phyloP scores from a whole-genome alignment of 768 basidiomycete species.

The Lanmaoa rubissima region DNA sequence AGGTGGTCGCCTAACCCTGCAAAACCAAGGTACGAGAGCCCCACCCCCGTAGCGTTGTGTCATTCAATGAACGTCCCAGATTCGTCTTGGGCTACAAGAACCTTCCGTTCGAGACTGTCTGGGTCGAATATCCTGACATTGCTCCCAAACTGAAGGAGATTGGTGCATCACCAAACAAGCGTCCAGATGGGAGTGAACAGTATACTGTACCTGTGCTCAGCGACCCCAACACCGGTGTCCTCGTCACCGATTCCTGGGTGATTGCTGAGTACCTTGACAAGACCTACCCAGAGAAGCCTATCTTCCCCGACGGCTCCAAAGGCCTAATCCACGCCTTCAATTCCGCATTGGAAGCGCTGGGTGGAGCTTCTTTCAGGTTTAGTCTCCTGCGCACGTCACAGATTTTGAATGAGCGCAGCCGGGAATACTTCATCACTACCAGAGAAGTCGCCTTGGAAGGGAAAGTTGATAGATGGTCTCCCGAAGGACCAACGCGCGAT shows the following conservation, averaged over 20 bases:
- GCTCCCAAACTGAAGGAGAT: constrained; percentile 23
- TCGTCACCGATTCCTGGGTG: constrained; percentile 30
- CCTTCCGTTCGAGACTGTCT: constrained; percentile 33
- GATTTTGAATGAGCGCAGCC: constrained; percentile 35
- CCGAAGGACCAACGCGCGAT: constrained; percentile 33
- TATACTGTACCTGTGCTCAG: constrained; percentile 36
- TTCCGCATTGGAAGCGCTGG: background rate
- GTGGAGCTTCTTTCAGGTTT: constrained; percentile 4
- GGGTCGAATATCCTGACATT: constrained; percentile 37
- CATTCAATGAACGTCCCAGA: constrained; percentile 17
- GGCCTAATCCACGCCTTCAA: constrained; percentile 26
- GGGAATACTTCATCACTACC: constrained; percentile 38
- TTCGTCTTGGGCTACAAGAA: constrained; percentile 32
- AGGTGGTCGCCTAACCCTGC: constrained; percentile 39
- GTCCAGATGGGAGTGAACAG: constrained; percentile 14
- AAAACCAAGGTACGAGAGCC: constrained; percentile 33
- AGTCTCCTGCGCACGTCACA: constrained; percentile 23
- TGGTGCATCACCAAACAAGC: constrained; percentile 23
- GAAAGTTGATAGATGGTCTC: constrained; percentile 39
- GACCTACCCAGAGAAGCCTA: constrained; percentile 32
- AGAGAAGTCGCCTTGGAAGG: constrained; percentile 33
- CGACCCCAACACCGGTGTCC: constrained; percentile 30
- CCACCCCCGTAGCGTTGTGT: background rate
- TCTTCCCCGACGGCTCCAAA: constrained; percentile 25
- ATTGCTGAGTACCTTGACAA: constrained; percentile 38